Conservation (phyloP, 108 stramenopile genomes). For the Pseudonitzschia delicatissima region DNA sequence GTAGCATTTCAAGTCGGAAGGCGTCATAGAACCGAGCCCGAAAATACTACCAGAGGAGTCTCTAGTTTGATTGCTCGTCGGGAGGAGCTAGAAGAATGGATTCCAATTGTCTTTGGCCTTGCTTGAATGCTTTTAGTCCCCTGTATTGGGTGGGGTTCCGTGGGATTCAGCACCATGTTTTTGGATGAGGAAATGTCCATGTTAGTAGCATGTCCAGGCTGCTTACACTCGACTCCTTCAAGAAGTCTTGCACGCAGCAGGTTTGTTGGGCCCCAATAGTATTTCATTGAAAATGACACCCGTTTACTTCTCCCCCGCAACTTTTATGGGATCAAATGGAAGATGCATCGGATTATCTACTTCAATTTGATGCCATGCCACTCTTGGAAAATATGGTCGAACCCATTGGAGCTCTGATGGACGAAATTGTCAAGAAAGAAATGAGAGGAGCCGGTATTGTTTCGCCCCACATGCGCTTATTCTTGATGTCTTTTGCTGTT, state of each 20-base stretch:
- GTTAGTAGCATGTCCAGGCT: slow-evolving; percentile 30
- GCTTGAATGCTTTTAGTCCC: slow-evolving; percentile 29
- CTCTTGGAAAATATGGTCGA: slow-evolving; percentile 8
- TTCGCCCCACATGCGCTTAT: slow-evolving; percentile 46
- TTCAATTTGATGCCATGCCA: slow-evolving; percentile 14
- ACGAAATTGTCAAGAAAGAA: slow-evolving; percentile 35
- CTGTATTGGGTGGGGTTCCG: slow-evolving; percentile 30
- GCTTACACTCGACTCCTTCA: slow-evolving; percentile 38
- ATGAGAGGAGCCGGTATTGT: slow-evolving; percentile 35
- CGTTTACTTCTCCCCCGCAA: slow-evolving; percentile 39
- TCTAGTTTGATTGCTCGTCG: slow-evolving; percentile 1
- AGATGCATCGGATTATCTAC: slow-evolving; percentile 37
- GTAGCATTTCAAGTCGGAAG: slow-evolving; percentile 41
- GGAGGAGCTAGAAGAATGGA: slow-evolving; percentile 42
- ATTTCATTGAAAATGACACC: slow-evolving; percentile 44
- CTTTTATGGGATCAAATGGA: slow-evolving; percentile 44
- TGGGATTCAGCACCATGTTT: slow-evolving; percentile 14
- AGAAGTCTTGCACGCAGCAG: slow-evolving; percentile 38
- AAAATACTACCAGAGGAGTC: slow-evolving; percentile 1
- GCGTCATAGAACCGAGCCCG: slow-evolving; percentile 16
- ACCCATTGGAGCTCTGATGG: slow-evolving; percentile 21
- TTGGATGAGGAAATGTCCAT: slow-evolving; percentile 47
- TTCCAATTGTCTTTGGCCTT: slow-evolving; percentile 28
- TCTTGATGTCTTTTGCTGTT: slow-evolving; percentile 37
- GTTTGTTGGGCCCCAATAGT: slow-evolving; percentile 32